Evolutionary conservation across 345 rosid genomes (phyloP).

Genomic region (Bretschneidera sinensis): DNA sequence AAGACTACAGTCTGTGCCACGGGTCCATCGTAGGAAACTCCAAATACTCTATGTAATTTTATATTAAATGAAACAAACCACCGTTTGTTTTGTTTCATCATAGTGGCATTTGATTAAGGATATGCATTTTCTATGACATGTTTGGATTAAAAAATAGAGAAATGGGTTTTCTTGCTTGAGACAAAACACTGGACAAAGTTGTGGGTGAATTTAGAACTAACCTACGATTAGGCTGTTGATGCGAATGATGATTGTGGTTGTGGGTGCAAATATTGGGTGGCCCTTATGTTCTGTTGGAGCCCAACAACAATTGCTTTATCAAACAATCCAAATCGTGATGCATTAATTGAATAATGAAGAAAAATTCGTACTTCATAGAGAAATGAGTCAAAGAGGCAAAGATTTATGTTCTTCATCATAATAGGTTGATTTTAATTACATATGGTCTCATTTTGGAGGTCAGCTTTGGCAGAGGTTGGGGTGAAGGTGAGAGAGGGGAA

Average conservation of each 20-base stretch:
- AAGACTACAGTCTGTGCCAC: constrained; percentile 39
- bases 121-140: constrained; percentile 15
- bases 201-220: constrained; percentile 32
- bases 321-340: constrained; percentile 2
- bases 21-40: constrained; percentile 46
- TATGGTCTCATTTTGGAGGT: constrained; percentile 12
- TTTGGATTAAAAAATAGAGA: constrained; percentile 24
- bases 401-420: constrained; percentile 15
- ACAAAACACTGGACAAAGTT: constrained; percentile 26
- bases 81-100: constrained; percentile 25
- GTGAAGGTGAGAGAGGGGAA: constrained; percentile 37
- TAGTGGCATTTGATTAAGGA: constrained; percentile 17
- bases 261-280: constrained; percentile 25
- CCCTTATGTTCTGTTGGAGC: constrained; percentile 24
- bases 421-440: constrained; percentile 10
- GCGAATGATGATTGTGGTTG: constrained; percentile 27
- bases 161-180: constrained; percentile 28
- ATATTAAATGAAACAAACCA: constrained; percentile 18
- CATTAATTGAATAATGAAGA: constrained; percentile 16
- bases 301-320: constrained; percentile 18
- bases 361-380: constrained; percentile 18
- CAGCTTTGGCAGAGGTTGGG: not conserved
- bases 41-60: constrained; percentile 25
- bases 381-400: constrained; percentile 6
- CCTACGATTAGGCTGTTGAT: constrained; percentile 41